A percentile compares a stretch with the other conserved stretches of the same genome.
phyloP scores from a whole-genome alignment of 2,329 filamentous ascomycete species.

The Lasiodiplodia gonubiensis region DNA sequence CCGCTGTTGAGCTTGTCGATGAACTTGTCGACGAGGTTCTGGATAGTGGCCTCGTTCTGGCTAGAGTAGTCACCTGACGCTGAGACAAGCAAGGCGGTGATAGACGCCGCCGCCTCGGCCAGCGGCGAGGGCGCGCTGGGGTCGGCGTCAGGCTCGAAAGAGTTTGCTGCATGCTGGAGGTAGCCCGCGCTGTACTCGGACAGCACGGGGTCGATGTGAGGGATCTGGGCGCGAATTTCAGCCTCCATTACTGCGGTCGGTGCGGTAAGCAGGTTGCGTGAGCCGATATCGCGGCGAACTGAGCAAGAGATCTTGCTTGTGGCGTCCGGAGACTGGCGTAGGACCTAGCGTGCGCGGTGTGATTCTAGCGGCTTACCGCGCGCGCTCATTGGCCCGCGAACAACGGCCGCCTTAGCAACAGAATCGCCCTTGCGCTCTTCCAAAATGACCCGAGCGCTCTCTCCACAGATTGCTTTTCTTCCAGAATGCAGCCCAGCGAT shows the following conservation, averaged over 20 bases:
- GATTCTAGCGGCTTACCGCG: neutral
- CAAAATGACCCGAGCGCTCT: slow-evolving; percentile 11
- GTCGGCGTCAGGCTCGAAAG: slow-evolving; percentile 77
- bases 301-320: slow-evolving; percentile 3
- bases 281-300: slow-evolving; percentile 2
- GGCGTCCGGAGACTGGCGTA: slow-evolving; percentile 8
- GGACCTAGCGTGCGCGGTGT: slow-evolving; percentile 1
- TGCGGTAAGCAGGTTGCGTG: slow-evolving; percentile 15
- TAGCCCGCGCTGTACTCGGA: slow-evolving; percentile 95
- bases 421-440: neutral
- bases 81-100: slow-evolving; percentile 89
- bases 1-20: slow-evolving; percentile 81
- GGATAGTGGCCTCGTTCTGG: slow-evolving; percentile 77
- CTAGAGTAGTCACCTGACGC: slow-evolving; percentile 83
- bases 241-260: slow-evolving; percentile 70
- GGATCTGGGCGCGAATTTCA: slow-evolving; percentile 82
- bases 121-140: slow-evolving; percentile 74
- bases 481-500: slow-evolving; percentile 18
- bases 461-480: slow-evolving; percentile 23
- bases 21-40: slow-evolving; percentile 86
- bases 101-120: slow-evolving; percentile 78
- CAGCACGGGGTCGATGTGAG: slow-evolving; percentile 84
- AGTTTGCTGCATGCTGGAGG: slow-evolving; percentile 86
- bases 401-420: neutral
- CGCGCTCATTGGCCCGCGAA: neutral